phyloP scores from a whole-genome alignment of 2,329 filamentous ascomycete species.

The Ophiostoma tasmaniense region DNA sequence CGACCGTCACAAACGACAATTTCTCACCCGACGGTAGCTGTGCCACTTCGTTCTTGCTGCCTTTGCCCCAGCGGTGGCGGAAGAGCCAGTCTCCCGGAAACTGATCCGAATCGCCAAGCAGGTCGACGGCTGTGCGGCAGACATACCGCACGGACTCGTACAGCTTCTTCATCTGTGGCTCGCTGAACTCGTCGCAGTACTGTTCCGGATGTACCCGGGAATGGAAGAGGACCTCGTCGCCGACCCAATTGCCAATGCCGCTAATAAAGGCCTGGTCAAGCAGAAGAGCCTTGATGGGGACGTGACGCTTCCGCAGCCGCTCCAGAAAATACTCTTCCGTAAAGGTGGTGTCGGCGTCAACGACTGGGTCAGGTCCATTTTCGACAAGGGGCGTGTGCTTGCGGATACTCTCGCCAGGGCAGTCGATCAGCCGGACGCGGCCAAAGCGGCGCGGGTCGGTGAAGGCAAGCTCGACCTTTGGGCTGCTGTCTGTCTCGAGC shows the following conservation, averaged over 20 bases:
- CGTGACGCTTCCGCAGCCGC: slow-evolving; percentile 65
- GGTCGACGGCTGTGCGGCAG: slow-evolving; percentile 68
- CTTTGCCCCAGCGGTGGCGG: slow-evolving; percentile 81
- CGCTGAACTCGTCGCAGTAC: slow-evolving; percentile 73
- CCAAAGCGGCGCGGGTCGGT: slow-evolving; percentile 73
- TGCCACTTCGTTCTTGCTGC: slow-evolving; percentile 60
- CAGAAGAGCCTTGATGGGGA: slow-evolving; percentile 82
- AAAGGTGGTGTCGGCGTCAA: slow-evolving; percentile 64
- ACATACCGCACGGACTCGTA: slow-evolving; percentile 69
- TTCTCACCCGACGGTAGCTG: slow-evolving; percentile 75
- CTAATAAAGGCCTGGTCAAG: slow-evolving; percentile 83
- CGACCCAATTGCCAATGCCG: slow-evolving; percentile 96
- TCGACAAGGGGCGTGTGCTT: slow-evolving; percentile 71
- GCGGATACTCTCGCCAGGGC: slow-evolving; percentile 65
- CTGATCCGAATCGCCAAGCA: slow-evolving; percentile 69
- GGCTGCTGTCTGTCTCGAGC: slow-evolving; percentile 51
- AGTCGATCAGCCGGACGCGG: slow-evolving; percentile 74
- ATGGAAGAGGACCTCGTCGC: slow-evolving; percentile 87
- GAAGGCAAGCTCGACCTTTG: slow-evolving; percentile 61
- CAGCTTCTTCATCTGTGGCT: slow-evolving; percentile 61
- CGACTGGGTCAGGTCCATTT: slow-evolving; percentile 87
- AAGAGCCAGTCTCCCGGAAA: slow-evolving; percentile 88
- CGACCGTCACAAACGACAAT: slow-evolving; percentile 79
- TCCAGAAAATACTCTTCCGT: slow-evolving; percentile 66
- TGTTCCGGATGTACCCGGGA: slow-evolving; percentile 86